Evolutionary conservation across 73 alveolate genomes (phyloP).

Genomic region (Strombidium stylifer): DNA sequence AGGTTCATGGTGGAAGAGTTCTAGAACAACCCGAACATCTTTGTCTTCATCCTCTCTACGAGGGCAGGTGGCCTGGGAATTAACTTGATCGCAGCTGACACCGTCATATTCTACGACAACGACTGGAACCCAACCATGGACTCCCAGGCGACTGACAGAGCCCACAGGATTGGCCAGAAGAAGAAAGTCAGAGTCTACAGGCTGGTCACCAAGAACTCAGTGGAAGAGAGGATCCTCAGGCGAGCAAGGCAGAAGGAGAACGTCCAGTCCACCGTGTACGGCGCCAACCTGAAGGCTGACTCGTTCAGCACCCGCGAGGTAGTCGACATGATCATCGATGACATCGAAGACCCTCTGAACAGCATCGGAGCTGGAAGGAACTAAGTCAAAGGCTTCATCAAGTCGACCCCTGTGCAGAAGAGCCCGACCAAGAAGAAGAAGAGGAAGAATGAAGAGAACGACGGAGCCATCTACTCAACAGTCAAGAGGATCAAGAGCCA

Average conservation of each 20-base stretch:
- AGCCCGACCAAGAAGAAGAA: background rate
- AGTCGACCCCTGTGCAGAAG: background rate
- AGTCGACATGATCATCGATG: constrained; percentile 93
- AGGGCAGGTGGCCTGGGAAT: constrained; percentile 99
- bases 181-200: constrained; percentile 96
- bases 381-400: constrained; percentile 5
- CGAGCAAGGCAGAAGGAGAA: constrained; percentile 97
- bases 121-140: constrained; percentile 99
- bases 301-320: constrained; percentile 94
- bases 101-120: constrained; percentile 97
- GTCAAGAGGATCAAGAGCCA: no score
- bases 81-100: constrained; percentile 97
- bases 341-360: constrained; percentile 75
- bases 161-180: constrained; percentile 98
- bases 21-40: constrained; percentile 84
- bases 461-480: no score
- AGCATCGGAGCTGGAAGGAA: background rate
- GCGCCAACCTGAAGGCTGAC: constrained; percentile 98
- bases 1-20: constrained; percentile 97
- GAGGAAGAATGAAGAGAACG: background rate
- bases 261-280: constrained; percentile 97
- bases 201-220: constrained; percentile 93
- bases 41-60: constrained; percentile 94
- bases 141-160: constrained; percentile 99
- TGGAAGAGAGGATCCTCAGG: constrained; percentile 97